A percentile compares a stretch with the other conserved stretches of the same genome.
Conservation (phyloP, 768 basidiomycete genomes). For the Glaciozyma martinii region DNA sequence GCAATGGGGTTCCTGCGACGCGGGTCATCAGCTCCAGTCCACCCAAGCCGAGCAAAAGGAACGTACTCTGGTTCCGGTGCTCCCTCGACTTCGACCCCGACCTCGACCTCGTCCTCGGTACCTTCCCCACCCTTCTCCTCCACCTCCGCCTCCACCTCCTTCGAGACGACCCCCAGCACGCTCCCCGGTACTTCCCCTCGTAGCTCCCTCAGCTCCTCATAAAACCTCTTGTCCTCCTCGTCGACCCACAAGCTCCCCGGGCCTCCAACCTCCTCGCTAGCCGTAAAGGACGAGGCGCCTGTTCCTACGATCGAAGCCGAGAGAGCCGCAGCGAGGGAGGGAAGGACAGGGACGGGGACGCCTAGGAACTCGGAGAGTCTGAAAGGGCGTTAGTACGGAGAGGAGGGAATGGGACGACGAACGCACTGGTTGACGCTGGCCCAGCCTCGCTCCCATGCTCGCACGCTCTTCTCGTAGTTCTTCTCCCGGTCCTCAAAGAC, state of each 20-base stretch:
- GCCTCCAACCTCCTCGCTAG: conserved; percentile 46
- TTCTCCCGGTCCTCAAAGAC: conserved; percentile 99
- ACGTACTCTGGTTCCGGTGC: conserved; percentile 12
- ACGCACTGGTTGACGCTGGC: conserved; percentile 72
- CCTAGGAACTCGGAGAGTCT: conserved; percentile 88
- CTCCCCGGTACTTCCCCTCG: conserved; percentile 84
- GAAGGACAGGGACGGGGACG: conserved; percentile 69
- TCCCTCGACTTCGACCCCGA: conserved; percentile 40
- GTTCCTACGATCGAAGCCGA: conserved; percentile 40
- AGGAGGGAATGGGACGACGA: conserved; percentile 18
- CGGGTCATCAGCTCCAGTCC: background rate
- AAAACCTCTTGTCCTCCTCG: conserved; percentile 89
- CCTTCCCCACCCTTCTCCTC: conserved; percentile 3
- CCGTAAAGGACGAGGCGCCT: conserved; percentile 33
- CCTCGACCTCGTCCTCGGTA: conserved; percentile 36
- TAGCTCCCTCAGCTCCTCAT: conserved; percentile 83
- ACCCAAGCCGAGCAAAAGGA: background rate
- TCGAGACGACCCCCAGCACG: conserved; percentile 48
- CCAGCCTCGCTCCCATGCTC: conserved; percentile 82
- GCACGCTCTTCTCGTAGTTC: conserved; percentile 97
- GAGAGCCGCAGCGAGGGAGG: conserved; percentile 54
- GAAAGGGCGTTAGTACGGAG: background rate
- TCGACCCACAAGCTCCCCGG: conserved; percentile 92
- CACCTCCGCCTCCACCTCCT: conserved; percentile 29
- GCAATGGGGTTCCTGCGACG: conserved; percentile 11